A percentile compares a stretch with the other conserved stretches of the same genome.
Evolutionary conservation across 768 basidiomycete species (phyloP).

Genomic region (Lactarius akahatsu): DNA sequence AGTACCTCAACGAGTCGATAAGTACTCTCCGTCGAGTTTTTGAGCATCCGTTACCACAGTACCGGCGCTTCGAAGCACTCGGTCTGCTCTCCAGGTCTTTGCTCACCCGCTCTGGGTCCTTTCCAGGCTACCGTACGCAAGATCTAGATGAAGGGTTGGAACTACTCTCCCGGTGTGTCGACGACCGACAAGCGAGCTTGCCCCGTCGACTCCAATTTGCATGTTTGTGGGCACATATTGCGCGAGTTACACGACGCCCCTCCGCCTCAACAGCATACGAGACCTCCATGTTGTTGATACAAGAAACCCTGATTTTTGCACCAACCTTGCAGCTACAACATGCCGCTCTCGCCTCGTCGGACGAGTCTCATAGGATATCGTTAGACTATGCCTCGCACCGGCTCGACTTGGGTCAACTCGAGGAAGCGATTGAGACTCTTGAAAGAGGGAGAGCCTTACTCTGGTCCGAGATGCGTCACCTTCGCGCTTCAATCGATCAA

Average conservation of each 20-base stretch:
- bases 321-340: neutral
- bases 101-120: neutral
- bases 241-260: neutral
- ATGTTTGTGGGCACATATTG: neutral
- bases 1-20: too few relatives aligned
- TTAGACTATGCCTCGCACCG: constrained; percentile 2
- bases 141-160: neutral
- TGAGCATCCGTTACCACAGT: too few relatives aligned
- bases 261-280: neutral
- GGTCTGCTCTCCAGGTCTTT: neutral
- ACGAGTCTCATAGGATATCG: neutral
- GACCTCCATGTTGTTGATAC: neutral
- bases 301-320: neutral
- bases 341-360: too few relatives aligned
- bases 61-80: too few relatives aligned
- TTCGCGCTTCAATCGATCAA: constrained; percentile 5
- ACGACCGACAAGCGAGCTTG: neutral
- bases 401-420: neutral
- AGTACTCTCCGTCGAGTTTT: too few relatives aligned
- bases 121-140: neutral
- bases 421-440: constrained; percentile 7
- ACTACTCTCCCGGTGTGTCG: neutral
- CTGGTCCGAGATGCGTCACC: constrained; percentile 23
- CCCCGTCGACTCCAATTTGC: neutral
- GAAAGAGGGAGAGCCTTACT: constrained; percentile 23